Base-by-base conservation (phyloP, 495 filamentous ascomycete genomes). In the Tuber borchii region DNA sequence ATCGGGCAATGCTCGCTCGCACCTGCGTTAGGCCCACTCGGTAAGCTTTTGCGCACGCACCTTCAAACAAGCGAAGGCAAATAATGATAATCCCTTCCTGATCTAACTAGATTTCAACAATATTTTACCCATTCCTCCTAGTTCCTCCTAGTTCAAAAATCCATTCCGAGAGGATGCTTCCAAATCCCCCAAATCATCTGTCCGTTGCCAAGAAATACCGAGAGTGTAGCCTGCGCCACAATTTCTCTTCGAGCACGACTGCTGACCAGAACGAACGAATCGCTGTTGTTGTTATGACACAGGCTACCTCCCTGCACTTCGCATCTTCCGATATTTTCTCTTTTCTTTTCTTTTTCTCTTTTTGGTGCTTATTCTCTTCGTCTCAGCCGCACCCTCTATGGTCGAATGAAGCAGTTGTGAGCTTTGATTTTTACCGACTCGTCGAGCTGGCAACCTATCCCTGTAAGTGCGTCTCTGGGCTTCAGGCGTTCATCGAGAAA, bases 371-470 rank as follows among this genome's bases (percentile, higher is more conserved):
- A 31, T 22, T 14, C 31, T 34, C 56, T 34, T 34, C 12, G 14
- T 34, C 56, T 65, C 56, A 65, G 56, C 56, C 56, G 56, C 56
- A 65, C 56, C 2, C 56, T 65, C 56, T 19, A 34, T 34, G 56
- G 26, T 65, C 56, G 31, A 65, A 65, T 65, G 12, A 31, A 34
- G 56, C 12, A 9, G 56, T 65, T 26, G 26, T 65, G 56, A 65
- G 26, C 56, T 34, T 65, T 65, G 56, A 34, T 65, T 65, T 31
- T 34, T 65, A 34, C 26, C 56, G 56, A 65, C 26, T 65, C 56
- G 56, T 34, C 56, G 26, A 65, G 56, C 56, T 65, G 26, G 56
- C 56, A 65, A 65, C 56, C 14, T 65, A 65, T 65, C 56, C 56
- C 34, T 65, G 56, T 26, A 65, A 65, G 56, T 65, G 26, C 14